Conservation (phyloP, 2,329 filamentous ascomycete species). For the Pseudopyricularia cyperi region DNA sequence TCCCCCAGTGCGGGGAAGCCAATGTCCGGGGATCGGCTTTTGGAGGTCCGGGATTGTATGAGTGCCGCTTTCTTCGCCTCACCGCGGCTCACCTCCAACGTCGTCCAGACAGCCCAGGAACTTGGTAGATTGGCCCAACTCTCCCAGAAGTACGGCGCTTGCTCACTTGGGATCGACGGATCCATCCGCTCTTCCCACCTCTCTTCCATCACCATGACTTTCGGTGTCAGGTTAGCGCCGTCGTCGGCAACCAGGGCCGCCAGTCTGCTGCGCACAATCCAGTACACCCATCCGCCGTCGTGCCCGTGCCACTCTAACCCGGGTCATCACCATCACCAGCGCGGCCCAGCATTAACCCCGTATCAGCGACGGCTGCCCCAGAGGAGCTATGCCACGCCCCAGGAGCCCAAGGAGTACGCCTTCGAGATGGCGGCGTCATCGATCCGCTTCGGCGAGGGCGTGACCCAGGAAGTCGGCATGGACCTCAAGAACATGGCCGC, state of each 20-base stretch:
- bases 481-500: slow-evolving; percentile 86
- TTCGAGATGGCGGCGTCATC: slow-evolving; percentile 97
- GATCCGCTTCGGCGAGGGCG: slow-evolving; percentile 86
- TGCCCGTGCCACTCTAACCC: slow-evolving; percentile 93
- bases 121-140: too few relatives aligned
- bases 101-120: too few relatives aligned
- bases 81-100: too few relatives aligned
- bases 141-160: too few relatives aligned
- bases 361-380: slow-evolving; percentile 21
- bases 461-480: slow-evolving; percentile 95
- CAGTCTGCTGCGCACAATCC: slow-evolving; percentile 74
- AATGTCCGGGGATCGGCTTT: too few relatives aligned
- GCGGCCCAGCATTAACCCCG: slow-evolving; percentile 36
- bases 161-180: too few relatives aligned
- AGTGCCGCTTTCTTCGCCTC: too few relatives aligned
- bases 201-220: background rate
- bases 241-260: slow-evolving; percentile 49
- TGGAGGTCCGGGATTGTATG: too few relatives aligned
- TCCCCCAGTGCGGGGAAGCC: too few relatives aligned
- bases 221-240: slow-evolving; percentile 1
- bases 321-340: slow-evolving; percentile 52
- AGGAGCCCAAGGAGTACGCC: slow-evolving; percentile 82
- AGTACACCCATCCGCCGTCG: slow-evolving; percentile 73
- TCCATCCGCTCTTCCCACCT: background rate
- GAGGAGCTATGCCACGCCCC: slow-evolving; percentile 59